phyloP scores from a whole-genome alignment of 495 filamentous ascomycete species.

The Talaromyces wortmannii region DNA sequence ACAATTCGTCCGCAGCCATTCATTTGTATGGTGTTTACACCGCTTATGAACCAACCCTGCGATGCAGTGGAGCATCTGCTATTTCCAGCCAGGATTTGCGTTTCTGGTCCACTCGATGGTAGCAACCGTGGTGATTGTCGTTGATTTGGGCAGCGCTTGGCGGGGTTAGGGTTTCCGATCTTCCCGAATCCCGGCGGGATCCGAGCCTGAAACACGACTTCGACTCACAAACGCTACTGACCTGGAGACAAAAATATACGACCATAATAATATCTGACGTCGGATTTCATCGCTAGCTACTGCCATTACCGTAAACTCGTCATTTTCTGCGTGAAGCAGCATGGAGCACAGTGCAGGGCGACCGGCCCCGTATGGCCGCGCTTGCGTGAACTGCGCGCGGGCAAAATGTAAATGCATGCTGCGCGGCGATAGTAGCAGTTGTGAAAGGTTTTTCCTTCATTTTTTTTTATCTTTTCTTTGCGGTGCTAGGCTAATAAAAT shows the following conservation, averaged over 20 bases:
- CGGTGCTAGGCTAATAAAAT: no score
- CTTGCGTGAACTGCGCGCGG: conserved; percentile 42
- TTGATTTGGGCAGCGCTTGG: not conserved
- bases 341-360: conserved; percentile 3
- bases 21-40: no score
- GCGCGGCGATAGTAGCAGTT: conserved; percentile 18
- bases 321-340: not conserved
- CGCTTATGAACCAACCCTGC: no score
- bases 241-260: not conserved
- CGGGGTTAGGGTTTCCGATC: not conserved
- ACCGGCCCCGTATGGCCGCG: conserved; percentile 36
- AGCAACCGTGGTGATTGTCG: no score
- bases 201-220: not conserved
- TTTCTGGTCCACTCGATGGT: no score
- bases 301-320: no score
- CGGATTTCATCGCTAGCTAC: not conserved
- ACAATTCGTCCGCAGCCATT: no score
- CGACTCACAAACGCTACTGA: no score
- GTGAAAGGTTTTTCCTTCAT: conserved; percentile 27
- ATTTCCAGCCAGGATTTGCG: no score
- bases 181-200: not conserved
- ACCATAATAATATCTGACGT: not conserved
- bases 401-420: conserved; percentile 46
- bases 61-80: no score
- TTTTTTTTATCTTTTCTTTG: not conserved